A percentile compares a stretch with the other conserved stretches of the same genome.
phyloP scores from a whole-genome alignment of 306 rosid species.

The Casuarina glauca region DNA sequence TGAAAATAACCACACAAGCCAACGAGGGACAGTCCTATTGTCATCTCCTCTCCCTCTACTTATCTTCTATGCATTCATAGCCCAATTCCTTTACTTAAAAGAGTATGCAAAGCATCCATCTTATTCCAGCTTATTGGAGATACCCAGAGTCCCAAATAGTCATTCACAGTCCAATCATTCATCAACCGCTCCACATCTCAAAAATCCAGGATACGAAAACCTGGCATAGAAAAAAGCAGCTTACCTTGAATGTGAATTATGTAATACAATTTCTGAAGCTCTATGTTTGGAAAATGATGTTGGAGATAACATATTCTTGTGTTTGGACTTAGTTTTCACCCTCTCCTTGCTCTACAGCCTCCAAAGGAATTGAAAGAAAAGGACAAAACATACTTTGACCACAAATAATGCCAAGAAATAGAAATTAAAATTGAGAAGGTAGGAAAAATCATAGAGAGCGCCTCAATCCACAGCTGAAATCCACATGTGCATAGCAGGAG shows the following conservation, averaged over 20 bases:
- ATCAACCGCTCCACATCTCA: not conserved
- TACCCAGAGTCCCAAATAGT: not conserved
- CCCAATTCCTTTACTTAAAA: not conserved
- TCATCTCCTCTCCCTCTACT: not conserved
- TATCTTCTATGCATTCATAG: not conserved
- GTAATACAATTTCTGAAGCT: not conserved
- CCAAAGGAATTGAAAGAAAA: not conserved
- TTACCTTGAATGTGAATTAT: not conserved
- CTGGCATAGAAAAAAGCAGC: not conserved
- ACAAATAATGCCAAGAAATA: not conserved
- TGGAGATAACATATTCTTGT: not conserved
- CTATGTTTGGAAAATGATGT: not conserved
- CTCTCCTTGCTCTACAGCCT: not conserved
- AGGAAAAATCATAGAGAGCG: not conserved
- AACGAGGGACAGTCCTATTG: not conserved
- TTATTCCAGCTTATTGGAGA: not conserved
- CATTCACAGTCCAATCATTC: not conserved
- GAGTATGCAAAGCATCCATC: conserved; percentile 6
- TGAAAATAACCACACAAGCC: not conserved
- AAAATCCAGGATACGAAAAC: not conserved
- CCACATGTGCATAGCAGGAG: not conserved
- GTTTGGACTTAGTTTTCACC: not conserved
- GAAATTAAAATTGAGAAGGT: not conserved
- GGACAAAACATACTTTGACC: not conserved
- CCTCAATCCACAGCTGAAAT: not conserved